Evolutionary conservation across 306 rosid genomes (phyloP).

Genomic region (peach (Prunus persica)): Prunus_persica_NCBIv2 NC_034013.1:5341501-5342000

Average conservation of each 20-base stretch:
- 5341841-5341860: conserved; percentile 18
- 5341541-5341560: not conserved
- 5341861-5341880: conserved; percentile 13
- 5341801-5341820: conserved; percentile 16
- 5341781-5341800: conserved; percentile 13
- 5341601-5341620: too few species aligned
- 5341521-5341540: conserved; percentile 6
- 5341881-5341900: conserved; percentile 12
- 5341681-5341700: not conserved
- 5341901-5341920: not conserved
- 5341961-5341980: conserved; percentile 7
- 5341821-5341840: conserved; percentile 21
- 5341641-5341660: not conserved
- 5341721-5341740: not conserved
- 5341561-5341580: conserved; percentile 13
- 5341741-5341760: not conserved
- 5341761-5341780: not conserved
- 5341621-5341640: not conserved
- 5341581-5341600: conserved; percentile 10
- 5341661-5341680: not conserved
- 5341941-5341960: conserved; percentile 4
- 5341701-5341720: not conserved
- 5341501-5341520: not conserved
- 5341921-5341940: conserved; percentile 9
- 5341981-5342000: not conserved